Base-by-base conservation (phyloP, 2,329 filamentous ascomycete genomes). In the Ophiostoma himal-ulmi region DNA sequence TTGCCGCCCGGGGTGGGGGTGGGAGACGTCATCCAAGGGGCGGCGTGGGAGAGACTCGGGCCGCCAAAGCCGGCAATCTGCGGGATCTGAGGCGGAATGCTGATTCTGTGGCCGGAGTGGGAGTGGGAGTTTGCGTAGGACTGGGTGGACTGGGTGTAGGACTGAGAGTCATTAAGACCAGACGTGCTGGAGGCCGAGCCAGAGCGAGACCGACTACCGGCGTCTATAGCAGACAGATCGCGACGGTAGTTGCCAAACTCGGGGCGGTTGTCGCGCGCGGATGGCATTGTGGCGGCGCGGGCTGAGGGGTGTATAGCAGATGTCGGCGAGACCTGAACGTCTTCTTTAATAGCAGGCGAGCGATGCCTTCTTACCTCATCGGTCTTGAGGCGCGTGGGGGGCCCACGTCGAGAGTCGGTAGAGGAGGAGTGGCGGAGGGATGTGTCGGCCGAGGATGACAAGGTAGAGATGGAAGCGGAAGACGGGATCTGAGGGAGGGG, bases 171-270 rank as follows among this genome's bases (percentile, higher is more conserved):
- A 20, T 48, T 20, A 20, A 48, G 41, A 44, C 41, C 44, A 48
- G 17, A 30, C 30, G 30, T 14, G 37, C 41, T 68, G 14, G 34
- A 57, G 48, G 30, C 26, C 57, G 26, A 62, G 26, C 57, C 57
- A 20, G 57, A 62, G 22, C 62, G 26, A 54, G 68, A 52, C 44
- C 17, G 67, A 34, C 6, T 60, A 54, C 13, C 70, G 0, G 62
- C 64, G 3, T 92, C 89, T 76, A 92, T 82, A 71, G 89, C 86
- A 75, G 88, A 85, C 70, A 92, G 85, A 75, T 92, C 89, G 80
- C 89, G 90, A 76, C 89, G 88, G 78, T 92, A 90, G 78, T 90
- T 89, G 77, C 83, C 83, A 75, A 91, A 84, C 77, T 90, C 88
- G 81, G 83, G 85, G 74, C 84, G 82, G 76, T 83, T 85, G 73